Evolutionary conservation across 225 moss, liverwort and hornwort genomes (phyloP).

Genomic region (Antitrichia curtipendula): DNA sequence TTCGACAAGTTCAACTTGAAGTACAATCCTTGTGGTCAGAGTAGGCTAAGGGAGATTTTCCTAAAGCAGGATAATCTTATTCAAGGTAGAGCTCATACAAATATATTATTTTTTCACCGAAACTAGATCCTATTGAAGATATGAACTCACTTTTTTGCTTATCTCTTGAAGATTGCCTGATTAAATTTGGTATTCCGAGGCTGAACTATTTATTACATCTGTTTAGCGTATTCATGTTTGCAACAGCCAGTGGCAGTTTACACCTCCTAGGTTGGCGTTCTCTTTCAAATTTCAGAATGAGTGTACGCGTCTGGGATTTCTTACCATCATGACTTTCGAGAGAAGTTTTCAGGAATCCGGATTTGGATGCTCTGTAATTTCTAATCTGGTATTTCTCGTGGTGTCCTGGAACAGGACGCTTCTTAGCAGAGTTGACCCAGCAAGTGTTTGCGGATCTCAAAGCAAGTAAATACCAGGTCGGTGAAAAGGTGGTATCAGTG

Average conservation of each 20-base stretch:
- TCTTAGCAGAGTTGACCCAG: conserved; percentile 83
- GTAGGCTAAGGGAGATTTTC: conserved; percentile 91
- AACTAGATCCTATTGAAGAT: not conserved
- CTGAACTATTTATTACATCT: not conserved
- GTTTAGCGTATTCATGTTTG: not conserved
- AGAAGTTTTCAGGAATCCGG: not conserved
- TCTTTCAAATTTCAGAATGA: not conserved
- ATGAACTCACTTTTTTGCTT: not conserved
- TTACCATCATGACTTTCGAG: not conserved
- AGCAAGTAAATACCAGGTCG: conserved; percentile 93
- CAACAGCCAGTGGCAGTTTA: not conserved
- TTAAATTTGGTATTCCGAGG: not conserved
- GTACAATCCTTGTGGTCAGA: conserved; percentile 97
- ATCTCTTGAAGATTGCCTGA: not conserved
- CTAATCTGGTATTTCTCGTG: not conserved
- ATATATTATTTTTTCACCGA: not conserved
- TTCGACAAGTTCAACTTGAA: conserved; percentile 99
- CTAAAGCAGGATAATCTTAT: conserved; percentile 97
- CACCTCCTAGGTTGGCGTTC: not conserved
- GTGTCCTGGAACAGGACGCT: conserved; percentile 44
- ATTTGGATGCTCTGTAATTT: not conserved
- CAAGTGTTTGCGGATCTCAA: conserved; percentile 88
- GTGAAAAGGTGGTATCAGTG: conserved; percentile 4
- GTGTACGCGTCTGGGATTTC: not conserved
- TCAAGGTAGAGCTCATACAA: conserved; percentile 37